Base-by-base conservation (phyloP, 2,329 filamentous ascomycete species). In the Cylindrodendrum hubeiense region DNA sequence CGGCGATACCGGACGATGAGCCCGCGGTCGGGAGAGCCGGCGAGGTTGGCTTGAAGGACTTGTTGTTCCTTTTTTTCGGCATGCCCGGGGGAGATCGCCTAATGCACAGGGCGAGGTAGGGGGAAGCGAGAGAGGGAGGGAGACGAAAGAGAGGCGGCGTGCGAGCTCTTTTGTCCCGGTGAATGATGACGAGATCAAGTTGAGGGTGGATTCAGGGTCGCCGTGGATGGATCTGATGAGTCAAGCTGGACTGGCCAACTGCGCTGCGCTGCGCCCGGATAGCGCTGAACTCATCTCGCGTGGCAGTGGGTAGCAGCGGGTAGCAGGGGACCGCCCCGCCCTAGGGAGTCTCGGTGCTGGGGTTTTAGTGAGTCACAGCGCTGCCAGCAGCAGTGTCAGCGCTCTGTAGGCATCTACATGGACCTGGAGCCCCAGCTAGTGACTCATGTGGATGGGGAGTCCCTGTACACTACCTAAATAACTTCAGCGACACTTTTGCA, bases 21-120 rank as follows among this genome's bases (percentile, higher is more conserved):
- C 67, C 67, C 52, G 71, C 61, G 61, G 67, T 65, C 65, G 84
- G 84, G 59, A 84, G 82, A 69, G 87, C 83, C 71, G 87, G 86
- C 66, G 85, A 85, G 72, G 80, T 84, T 70, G 88, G 88, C 77
- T 90, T 90, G 69, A 87, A 87, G 72, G 86, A 88, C 74, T 82
- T 82, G 72, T 79, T 73, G 70, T 84, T 84, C 78, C 87, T 83
- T 84, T 90, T 90, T 83, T 90, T 90, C 79, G 89, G 87, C 89
- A 91, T 91, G 67, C 78, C 80, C 76, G 62, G 54, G 59, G 56
- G 57, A 70, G 58, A 65, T 62, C 49, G 63, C 47, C 39, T 62
- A 44, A 33, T 39, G 33, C 41, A 21, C 33, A 62, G 33, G 56
- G 52, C 52, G 44, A 56, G n/a, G 44, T 39, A 61, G 60, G 61